phyloP scores from a whole-genome alignment of 2,329 filamentous ascomycete species.

The Hymenoscyphus fraxineus region DNA sequence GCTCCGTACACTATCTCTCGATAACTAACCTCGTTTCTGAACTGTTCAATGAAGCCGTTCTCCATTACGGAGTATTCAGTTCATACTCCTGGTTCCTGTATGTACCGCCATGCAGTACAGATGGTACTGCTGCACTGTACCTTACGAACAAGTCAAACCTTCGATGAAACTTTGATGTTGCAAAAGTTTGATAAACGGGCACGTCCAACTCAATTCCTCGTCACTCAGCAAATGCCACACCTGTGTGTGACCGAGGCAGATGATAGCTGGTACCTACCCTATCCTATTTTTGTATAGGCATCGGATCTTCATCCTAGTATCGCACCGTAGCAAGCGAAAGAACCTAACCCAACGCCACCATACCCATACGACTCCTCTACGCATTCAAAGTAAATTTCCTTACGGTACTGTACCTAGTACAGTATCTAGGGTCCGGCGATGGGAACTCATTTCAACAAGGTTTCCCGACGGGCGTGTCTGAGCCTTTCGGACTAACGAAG shows the following conservation, averaged over 20 bases:
- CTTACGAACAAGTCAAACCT: constrained; percentile 1
- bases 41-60: background rate
- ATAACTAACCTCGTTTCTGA: background rate
- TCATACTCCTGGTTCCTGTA: too few relatives aligned
- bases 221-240: background rate
- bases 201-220: background rate
- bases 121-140: background rate
- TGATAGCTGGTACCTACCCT: background rate
- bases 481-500: background rate
- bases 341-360: too few relatives aligned
- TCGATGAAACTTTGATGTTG: background rate
- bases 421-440: background rate
- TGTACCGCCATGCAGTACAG: background rate
- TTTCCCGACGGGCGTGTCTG: background rate
- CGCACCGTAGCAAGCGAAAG: too few relatives aligned
- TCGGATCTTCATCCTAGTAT: background rate
- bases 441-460: background rate
- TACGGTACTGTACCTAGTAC: too few relatives aligned
- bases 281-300: background rate
- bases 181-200: background rate
- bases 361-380: too few relatives aligned
- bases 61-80: background rate
- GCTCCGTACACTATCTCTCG: too few relatives aligned
- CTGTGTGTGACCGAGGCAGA: background rate
- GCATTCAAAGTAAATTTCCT: too few relatives aligned